A percentile compares a stretch with the other conserved stretches of the same genome.
These are phyloP conservation scores for Aspergillus wentii DNA, from an alignment of 495 filamentous ascomycete genomes.

Conservation along the genomic window DNA sequence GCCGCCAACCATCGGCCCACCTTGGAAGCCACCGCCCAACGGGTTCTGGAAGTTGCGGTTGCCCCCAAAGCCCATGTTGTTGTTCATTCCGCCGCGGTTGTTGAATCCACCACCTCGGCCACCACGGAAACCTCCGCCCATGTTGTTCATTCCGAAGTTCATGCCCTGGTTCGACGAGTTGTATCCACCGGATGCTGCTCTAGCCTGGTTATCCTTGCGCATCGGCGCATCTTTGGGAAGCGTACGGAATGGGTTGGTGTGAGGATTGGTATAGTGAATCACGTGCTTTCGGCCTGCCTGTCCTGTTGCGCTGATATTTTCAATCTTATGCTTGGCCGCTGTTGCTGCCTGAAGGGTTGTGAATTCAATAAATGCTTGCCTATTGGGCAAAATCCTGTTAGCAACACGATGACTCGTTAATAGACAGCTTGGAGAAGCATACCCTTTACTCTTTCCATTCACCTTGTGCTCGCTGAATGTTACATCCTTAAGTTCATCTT, in stretches of 20 bases:
- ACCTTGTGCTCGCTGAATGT: conserved; percentile 98
- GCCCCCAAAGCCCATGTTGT: conserved; percentile 28
- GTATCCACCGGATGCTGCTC: conserved; percentile 23
- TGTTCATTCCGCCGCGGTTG: conserved; percentile 37
- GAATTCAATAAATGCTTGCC: conserved; percentile 89
- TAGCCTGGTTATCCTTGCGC: conserved; percentile 58
- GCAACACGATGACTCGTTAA: too few species aligned
- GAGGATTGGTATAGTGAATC: conserved; percentile 71
- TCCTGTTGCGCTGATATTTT: conserved; percentile 48
- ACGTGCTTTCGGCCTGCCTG: conserved; percentile 62
- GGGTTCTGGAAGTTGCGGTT: conserved; percentile 50
- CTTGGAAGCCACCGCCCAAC: conserved; percentile 53
- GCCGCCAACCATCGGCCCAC: conserved; percentile 55
- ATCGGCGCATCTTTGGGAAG: conserved; percentile 85
- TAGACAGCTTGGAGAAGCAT: too few species aligned
- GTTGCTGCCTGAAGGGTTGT: conserved; percentile 78
- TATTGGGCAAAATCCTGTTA: conserved; percentile 28
- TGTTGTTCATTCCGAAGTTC: conserved; percentile 33
- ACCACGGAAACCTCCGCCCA: conserved; percentile 39
- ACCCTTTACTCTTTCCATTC: conserved; percentile 98
- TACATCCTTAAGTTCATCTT: conserved; percentile 84
- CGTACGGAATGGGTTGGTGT: conserved; percentile 83
- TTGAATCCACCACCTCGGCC: conserved; percentile 46
- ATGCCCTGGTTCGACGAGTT: conserved; percentile 21
- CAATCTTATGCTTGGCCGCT: conserved; percentile 77